Base-by-base conservation (phyloP, 176 grass and related monocot genomes). In the Chloris gayana region DNA sequence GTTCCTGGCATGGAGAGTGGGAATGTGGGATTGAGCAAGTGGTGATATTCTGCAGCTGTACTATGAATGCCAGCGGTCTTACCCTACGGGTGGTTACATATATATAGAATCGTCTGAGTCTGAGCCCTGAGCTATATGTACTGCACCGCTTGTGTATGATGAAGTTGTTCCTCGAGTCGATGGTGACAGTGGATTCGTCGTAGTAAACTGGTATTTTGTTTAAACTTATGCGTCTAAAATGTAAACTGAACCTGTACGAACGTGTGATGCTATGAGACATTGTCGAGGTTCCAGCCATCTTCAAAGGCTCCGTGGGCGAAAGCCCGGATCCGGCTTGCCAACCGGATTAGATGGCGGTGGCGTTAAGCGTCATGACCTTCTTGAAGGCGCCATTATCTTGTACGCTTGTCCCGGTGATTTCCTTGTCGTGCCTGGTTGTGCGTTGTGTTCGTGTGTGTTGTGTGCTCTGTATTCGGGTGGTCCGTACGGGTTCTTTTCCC, bases 171-270 rank as follows among this genome's bases (percentile, higher is more conserved):
- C 27, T 21, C 30, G 54, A 67, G n/a, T 54, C 26, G 66, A 4
- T 32, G 38, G 67, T 61, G 69, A 56, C 50, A 18, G 14, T 26
- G 54, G 41, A 18, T 3, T 66, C 70, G 27, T 67, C 29, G 8
- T 69, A 58, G n/a, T 63, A 53, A 38, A 47, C 62, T 65, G 13
- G 11, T 62, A 49, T 61, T 62, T 51, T 76, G 30, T 14, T 68
- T 68, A 21, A 31, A 27, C 59, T 39, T 50, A 39, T 61, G 27
- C 1, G 32, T 70, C 41, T 87, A 70, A 75, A 82, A 81, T 75
- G 44, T 69, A 75, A 25, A 39, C 38, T 69, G 41, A 75, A 81
- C 53, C 46, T 41, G 8, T 72, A 9, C 19, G 32, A 26, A 53
- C 17, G n/a, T 61, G 25, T 61, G 57, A 30, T 19, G 64, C 30